Evolutionary conservation across 441 rosid species (phyloP), one percentile per base, ranked within the genome.

Genomic region (California macrophylla): DNA sequence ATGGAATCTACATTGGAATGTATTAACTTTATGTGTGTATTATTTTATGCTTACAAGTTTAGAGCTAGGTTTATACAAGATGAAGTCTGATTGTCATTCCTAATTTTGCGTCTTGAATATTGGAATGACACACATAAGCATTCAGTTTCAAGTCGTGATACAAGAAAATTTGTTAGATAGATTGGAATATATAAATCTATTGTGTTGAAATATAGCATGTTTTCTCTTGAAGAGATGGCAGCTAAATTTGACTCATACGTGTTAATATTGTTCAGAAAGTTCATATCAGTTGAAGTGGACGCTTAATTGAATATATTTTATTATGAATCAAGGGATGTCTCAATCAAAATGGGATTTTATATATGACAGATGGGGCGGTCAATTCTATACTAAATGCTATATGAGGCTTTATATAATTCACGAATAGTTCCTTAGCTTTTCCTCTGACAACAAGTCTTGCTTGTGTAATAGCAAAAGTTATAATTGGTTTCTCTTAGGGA

Each of bases 1-100:
- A 83, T 70, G 77, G 40, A 13, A 24, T 34, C 69, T 73, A 42
- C 34, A 23, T 52, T 66, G 75, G 36, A 72, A 58, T 45, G 62
- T 38, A 72, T 12, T 24, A 2, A 32, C 64, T 52, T 40, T 65
- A 24, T 56, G 8, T 56, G 6, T 47, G 38, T 40, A 60, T 69
- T 62, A 23, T 66, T 54, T 66, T 0, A 16, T 52, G 8, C 34
- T 32, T 72, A 6, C 3, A 25, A 5, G 23, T 66, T 45, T 61
- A 61, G 32, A 36, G 32, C 56, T 32, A 50, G 66, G 21, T 8
- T 36, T 66, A 3, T 58, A 3, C 4, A n/a, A 36, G 1, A 9
- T 13, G 28, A 9, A 52, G 4, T 52, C 61, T 52, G 61, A 21
- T 50, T 20, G 54, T n/a, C 54, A 52, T 52, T 52, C 25, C 61